A percentile compares a stretch with the other conserved stretches of the same genome.
phyloP scores from a whole-genome alignment of 2,329 filamentous ascomycete genomes.

The Colletotrichum truncatum region DNA sequence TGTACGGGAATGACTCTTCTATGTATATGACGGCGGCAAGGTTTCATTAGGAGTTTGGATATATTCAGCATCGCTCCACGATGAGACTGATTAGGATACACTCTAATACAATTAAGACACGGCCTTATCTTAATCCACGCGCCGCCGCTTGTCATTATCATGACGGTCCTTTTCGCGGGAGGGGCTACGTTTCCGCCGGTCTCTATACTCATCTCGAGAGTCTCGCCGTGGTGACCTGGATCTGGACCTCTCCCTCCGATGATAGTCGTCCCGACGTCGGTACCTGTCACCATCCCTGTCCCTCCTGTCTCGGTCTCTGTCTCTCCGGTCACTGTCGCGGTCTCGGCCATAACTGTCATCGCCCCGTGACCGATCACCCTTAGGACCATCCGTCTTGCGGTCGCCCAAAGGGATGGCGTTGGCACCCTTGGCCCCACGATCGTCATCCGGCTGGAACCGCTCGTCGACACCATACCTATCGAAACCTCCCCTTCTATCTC shows the following conservation, averaged over 20 bases:
- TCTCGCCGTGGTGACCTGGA: conserved; percentile 63
- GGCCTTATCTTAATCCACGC: conserved; percentile 51
- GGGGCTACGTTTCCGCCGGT: conserved; percentile 65
- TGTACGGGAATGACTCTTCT: neutral
- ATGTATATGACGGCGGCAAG: conserved; percentile 4
- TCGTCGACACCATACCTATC: conserved; percentile 64
- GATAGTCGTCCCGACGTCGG: conserved; percentile 42
- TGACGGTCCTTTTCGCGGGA: conserved; percentile 64
- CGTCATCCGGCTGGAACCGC: conserved; percentile 71
- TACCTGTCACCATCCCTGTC: conserved; percentile 42
- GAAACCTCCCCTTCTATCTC: conserved; percentile 40
- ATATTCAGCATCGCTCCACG: conserved; percentile 29
- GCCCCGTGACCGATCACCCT: conserved; percentile 41
- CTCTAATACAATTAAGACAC: conserved; percentile 10
- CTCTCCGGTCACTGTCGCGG: conserved; percentile 36
- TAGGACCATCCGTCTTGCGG: conserved; percentile 50
- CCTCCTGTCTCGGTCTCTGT: conserved; percentile 35
- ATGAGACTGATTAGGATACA: conserved; percentile 14
- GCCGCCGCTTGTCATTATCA: conserved; percentile 68
- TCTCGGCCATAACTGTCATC: conserved; percentile 51
- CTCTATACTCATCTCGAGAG: conserved; percentile 52
- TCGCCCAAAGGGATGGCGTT: conserved; percentile 78
- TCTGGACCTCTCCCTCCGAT: conserved; percentile 50
- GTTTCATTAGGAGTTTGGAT: conserved; percentile 30
- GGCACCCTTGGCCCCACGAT: conserved; percentile 65